These are phyloP conservation scores for Sclerotinia minor DNA, from an alignment of 2,329 filamentous ascomycete genomes.

Conservation along the genomic window DNA sequence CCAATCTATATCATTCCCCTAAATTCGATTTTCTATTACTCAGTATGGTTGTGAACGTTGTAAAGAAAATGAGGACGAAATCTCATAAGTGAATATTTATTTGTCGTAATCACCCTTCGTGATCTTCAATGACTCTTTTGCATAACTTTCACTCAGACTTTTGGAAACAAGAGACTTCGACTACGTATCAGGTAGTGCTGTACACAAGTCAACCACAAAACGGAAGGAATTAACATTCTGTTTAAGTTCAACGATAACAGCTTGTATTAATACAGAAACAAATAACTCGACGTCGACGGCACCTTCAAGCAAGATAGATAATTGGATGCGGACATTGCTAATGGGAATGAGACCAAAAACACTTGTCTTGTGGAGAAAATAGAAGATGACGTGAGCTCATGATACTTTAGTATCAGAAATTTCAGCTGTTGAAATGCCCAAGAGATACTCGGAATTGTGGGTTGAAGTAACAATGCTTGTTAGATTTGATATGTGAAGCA, in stretches of 20 bases:
- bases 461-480: neutral
- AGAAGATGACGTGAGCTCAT: neutral
- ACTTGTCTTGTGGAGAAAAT: too few relatives aligned
- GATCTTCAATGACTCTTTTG: too few relatives aligned
- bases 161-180: neutral
- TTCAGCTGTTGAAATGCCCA: neutral
- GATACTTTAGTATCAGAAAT: neutral
- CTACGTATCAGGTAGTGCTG: neutral
- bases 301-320: neutral
- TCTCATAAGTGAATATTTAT: neutral
- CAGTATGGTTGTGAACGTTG: neutral
- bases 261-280: neutral
- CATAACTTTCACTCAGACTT: neutral
- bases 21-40: neutral
- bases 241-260: neutral
- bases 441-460: neutral
- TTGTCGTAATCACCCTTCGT: too few relatives aligned
- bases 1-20: too few relatives aligned
- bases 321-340: neutral
- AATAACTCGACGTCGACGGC: neutral
- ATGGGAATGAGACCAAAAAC: neutral
- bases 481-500: too few relatives aligned
- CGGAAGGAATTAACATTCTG: neutral
- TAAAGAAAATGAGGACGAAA: neutral
- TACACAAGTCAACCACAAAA: neutral